These are phyloP conservation scores for Dacryopinax primogenitus DNA, from an alignment of 768 basidiomycete genomes.

Conservation along the genomic window DNA sequence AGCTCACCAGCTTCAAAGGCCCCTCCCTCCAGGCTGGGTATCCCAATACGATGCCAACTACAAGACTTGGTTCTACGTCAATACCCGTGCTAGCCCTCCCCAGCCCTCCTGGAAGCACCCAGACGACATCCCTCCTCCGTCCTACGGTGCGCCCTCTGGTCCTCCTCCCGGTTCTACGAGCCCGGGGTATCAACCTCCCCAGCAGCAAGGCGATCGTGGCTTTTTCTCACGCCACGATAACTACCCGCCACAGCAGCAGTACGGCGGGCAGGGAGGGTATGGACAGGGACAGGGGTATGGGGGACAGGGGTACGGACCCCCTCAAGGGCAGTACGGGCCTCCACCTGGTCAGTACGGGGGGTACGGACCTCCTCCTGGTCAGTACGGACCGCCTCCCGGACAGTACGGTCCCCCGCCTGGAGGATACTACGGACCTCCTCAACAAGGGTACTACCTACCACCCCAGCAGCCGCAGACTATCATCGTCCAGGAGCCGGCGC, in stretches of 20 bases:
- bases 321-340: background rate
- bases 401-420: background rate
- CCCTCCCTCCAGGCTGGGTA: constrained; percentile 15
- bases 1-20: background rate
- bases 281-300: background rate
- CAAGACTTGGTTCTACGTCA: constrained; percentile 15
- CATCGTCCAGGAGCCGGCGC: background rate
- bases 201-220: background rate
- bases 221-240: background rate
- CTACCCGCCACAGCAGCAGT: background rate
- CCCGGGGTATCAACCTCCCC: background rate
- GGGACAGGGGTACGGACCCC: background rate
- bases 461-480: background rate
- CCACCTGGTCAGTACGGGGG: background rate
- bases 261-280: background rate
- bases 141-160: background rate
- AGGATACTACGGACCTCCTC: background rate
- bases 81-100: background rate
- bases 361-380: background rate
- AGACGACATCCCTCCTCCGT: constrained; percentile 1
- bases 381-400: background rate
- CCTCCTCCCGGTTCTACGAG: background rate
- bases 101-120: constrained; percentile 10
- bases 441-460: background rate
- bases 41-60: constrained; percentile 13